Evolutionary conservation across 805 yeast genomes (phyloP), one percentile per base, ranked within the genome.

Genomic region (Candida chauliodis): DNA sequence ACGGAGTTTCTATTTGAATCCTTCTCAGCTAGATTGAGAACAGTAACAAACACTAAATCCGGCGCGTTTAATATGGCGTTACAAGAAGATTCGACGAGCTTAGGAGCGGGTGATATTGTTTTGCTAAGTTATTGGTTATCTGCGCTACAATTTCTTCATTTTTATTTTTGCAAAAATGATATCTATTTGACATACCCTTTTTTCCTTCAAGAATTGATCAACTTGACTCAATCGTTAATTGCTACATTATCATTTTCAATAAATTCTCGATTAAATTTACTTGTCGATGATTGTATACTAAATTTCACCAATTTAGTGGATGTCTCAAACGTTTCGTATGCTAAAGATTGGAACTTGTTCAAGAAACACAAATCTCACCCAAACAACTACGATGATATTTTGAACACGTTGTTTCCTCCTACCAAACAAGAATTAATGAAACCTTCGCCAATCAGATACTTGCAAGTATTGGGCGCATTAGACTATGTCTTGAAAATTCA

Each of bases 381-480:
- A 22, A 72, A 73, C 42, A 78, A 78, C 4, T 83, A 81, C 53
- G 88, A 84, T 37, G 91, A 85, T 47, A 82, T 89, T 23, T 65
- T 81, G 31, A 74, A 78, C 38, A 84, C 81, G 76, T 64, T 88
- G 40, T 81, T 82, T 46, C 98, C 98, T 4, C 98, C 98, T 2
- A 69, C 91, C 0, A 76, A 85, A 15, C 71, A 76, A 33, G 84
- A 85, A 41, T 83, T 87, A 53, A 79, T 84, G 73, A 80, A 79
- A 54, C 96, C 96, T 3, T 87, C 97, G 0, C 99, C 99, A 0
- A 68, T 90, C 37, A 81, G 79, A 48, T 73, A 90, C 37, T 79
- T 90, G 18, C 95, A 93, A 50, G 83, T 90, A 1, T 71, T 93
- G 42, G 95, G 95, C 21, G 96, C 98, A 0, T 69, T 95, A 37